Evolutionary conservation across 2,329 filamentous ascomycete genomes (phyloP).

Genomic region (Fulvia fulva): DNA sequence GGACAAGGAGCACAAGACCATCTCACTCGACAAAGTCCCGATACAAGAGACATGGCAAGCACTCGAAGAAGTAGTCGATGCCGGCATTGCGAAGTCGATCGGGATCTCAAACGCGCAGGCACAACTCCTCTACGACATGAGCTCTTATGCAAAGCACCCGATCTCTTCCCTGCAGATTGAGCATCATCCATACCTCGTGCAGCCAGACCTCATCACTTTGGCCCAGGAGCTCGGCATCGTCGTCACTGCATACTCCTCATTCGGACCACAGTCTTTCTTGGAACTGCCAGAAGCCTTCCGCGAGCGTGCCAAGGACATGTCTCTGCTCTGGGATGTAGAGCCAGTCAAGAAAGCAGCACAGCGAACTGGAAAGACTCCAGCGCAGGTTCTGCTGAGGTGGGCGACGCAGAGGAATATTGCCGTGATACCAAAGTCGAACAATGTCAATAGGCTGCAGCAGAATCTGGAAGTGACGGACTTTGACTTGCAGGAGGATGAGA

Average conservation of each 20-base stretch:
- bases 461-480: conserved; percentile 11
- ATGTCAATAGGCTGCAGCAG: conserved; percentile 8
- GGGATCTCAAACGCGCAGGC: conserved; percentile 12
- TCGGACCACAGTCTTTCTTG: conserved; percentile 10
- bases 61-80: conserved; percentile 11
- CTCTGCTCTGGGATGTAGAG: conserved; percentile 7
- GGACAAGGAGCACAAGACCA: conserved; percentile 4
- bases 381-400: conserved; percentile 12
- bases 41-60: conserved; percentile 9
- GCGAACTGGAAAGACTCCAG: conserved; percentile 6
- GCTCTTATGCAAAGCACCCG: conserved; percentile 6
- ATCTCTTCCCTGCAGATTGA: conserved; percentile 9
- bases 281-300: conserved; percentile 10
- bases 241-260: conserved; percentile 11
- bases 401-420: conserved; percentile 11
- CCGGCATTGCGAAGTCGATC: conserved; percentile 8
- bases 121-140: conserved; percentile 10
- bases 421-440: conserved; percentile 14
- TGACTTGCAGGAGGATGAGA: conserved; percentile 10
- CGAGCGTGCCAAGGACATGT: conserved; percentile 7
- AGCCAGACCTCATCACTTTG: conserved; percentile 4
- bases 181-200: conserved; percentile 13
- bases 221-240: conserved; percentile 8
- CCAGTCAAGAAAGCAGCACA: conserved; percentile 7
- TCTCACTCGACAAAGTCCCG: conserved; percentile 6